These are phyloP conservation scores for Suhomyces panamericanus DNA, from an alignment of 1,139 yeast genomes.

Conservation along the genomic window DNA sequence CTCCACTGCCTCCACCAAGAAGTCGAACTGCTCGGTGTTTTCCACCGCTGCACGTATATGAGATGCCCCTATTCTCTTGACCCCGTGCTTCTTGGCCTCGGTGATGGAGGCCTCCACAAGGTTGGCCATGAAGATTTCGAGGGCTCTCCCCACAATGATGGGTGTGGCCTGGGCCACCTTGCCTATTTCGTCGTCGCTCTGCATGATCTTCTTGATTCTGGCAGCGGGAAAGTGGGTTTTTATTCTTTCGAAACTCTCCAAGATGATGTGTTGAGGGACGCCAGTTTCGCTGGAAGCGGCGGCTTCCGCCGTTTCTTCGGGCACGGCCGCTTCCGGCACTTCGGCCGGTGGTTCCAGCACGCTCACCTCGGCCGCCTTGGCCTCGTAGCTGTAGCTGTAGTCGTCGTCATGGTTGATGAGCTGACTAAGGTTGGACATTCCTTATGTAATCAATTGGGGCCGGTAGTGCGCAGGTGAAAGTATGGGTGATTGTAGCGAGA, in stretches of 20 bases:
- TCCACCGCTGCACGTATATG: conserved; percentile 84
- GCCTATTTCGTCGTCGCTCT: conserved; percentile 96
- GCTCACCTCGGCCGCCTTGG: neutral
- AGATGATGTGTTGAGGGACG: conserved; percentile 32
- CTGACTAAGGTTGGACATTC: conserved; percentile 21
- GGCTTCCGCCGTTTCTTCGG: neutral
- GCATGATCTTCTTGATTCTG: conserved; percentile 93
- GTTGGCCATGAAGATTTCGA: conserved; percentile 88
- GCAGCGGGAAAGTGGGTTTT: conserved; percentile 98
- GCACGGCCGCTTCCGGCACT: conserved; percentile 1
- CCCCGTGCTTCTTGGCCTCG: conserved; percentile 75
- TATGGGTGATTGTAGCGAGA: conserved; percentile 1
- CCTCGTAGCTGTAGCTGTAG: conserved; percentile 18
- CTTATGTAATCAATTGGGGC: conserved; percentile 5
- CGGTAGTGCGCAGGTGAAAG: conserved; percentile 14
- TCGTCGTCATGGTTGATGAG: conserved; percentile 22
- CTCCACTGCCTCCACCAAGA: conserved; percentile 70
- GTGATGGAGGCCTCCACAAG: conserved; percentile 81
- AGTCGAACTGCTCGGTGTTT: conserved; percentile 88
- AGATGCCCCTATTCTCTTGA: conserved; percentile 78
- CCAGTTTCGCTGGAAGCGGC: conserved; percentile 5
- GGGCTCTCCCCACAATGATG: conserved; percentile 89
- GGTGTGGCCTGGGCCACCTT: conserved; percentile 99
- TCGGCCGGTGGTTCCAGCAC: neutral
- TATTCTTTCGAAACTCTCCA: conserved; percentile 50